Conservation (phyloP, 306 rosid species). For the Pyrus communis region DNA sequence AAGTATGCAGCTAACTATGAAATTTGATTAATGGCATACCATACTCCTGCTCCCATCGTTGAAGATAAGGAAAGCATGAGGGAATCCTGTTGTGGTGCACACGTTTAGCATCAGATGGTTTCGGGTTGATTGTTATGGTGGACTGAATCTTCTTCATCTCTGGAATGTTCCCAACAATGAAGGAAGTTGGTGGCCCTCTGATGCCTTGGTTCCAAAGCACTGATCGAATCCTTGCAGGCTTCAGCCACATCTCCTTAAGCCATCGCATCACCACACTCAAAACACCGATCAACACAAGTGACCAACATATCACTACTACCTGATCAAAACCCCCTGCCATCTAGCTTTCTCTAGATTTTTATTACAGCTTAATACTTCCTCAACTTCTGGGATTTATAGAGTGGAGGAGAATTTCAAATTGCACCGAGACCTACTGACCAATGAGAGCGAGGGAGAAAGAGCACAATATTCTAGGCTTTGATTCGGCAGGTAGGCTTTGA, state of each 20-base stretch:
- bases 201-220: constrained; percentile 2
- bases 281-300: background rate
- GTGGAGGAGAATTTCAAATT: too few relatives aligned
- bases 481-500: too few relatives aligned
- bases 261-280: background rate
- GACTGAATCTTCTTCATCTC: constrained; percentile 2
- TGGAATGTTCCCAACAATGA: background rate
- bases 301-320: background rate
- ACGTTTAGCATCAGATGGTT: background rate
- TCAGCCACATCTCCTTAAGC: constrained; percentile 3
- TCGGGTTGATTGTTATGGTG: background rate
- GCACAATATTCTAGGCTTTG: too few relatives aligned
- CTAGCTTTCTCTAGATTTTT: background rate
- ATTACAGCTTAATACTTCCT: too few relatives aligned
- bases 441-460: too few relatives aligned
- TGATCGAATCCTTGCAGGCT: constrained; percentile 1
- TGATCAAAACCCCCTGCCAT: background rate
- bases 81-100: background rate
- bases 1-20: background rate
- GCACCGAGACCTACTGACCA: too few relatives aligned
- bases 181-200: constrained; percentile 3
- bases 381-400: too few relatives aligned
- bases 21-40: background rate
- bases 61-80: background rate
- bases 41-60: constrained; percentile 1